A percentile compares a stretch with the other conserved stretches of the same genome.
phyloP scores from a whole-genome alignment of 306 rosid species.

The Fagus sylvatica region DNA sequence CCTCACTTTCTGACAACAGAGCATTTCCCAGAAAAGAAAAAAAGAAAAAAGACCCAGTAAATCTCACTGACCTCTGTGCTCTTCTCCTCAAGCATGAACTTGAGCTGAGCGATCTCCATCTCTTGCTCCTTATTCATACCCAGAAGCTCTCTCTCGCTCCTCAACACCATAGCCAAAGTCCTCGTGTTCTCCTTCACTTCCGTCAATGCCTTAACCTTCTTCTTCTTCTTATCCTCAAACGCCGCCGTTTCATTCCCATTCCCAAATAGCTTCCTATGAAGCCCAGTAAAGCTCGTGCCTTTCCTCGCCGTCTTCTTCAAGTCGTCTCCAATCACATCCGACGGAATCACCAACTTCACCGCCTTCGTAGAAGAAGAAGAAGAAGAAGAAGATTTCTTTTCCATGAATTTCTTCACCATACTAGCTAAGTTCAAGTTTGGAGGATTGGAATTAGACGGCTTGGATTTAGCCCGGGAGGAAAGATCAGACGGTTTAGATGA shows the following conservation, averaged over 20 bases:
- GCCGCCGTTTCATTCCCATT: conserved; percentile 30
- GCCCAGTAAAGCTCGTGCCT: conserved; percentile 50
- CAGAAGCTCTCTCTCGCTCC: conserved; percentile 96
- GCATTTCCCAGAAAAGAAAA: neutral
- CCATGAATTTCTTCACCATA: conserved; percentile 77
- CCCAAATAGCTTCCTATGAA: conserved; percentile 83
- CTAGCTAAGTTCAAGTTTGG: conserved; percentile 33
- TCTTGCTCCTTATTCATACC: conserved; percentile 67
- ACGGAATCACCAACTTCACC: conserved; percentile 50
- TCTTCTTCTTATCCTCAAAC: conserved; percentile 39
- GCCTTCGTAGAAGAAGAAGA: conserved; percentile 39
- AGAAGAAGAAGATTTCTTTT: conserved; percentile 38
- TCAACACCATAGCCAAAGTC: conserved; percentile 83
- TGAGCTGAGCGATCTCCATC: conserved; percentile 55
- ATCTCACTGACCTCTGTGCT: conserved; percentile 62
- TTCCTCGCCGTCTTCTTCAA: conserved; percentile 70
- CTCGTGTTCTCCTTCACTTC: conserved; percentile 90
- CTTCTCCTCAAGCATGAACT: conserved; percentile 57
- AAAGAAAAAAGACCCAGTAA: neutral
- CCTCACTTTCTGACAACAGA: neutral
- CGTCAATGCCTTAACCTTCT: conserved; percentile 79
- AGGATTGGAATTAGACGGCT: conserved; percentile 48
- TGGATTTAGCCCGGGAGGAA: conserved; percentile 16
- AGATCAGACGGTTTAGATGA: conserved; percentile 51
- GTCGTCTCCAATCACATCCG: conserved; percentile 60